phyloP scores from a whole-genome alignment of 495 filamentous ascomycete species.

The Usnea hakonensis region DNA sequence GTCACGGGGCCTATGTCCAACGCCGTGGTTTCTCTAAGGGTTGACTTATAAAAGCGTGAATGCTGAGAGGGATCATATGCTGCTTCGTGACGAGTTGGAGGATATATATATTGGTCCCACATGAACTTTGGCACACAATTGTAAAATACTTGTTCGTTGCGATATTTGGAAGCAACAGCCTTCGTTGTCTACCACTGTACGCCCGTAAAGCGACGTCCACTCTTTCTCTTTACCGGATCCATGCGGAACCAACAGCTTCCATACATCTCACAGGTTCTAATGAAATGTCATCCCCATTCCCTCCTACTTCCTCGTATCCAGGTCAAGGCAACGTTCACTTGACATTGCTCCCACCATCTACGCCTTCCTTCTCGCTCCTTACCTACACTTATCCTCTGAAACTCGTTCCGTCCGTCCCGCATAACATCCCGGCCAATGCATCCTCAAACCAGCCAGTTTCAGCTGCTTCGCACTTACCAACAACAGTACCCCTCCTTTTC shows the following conservation, averaged over 20 bases:
- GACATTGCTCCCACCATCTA: conserved; percentile 60
- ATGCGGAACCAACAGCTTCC: too few species aligned
- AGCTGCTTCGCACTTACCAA: conserved; percentile 25
- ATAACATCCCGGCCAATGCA: conserved; percentile 30
- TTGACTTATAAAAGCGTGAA: conserved; percentile 37
- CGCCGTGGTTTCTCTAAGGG: conserved; percentile 45
- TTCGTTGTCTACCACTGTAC: too few species aligned
- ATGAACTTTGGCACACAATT: too few species aligned
- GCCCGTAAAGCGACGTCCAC: too few species aligned
- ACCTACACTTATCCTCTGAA: conserved; percentile 93
- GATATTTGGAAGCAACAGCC: too few species aligned
- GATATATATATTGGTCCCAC: background rate
- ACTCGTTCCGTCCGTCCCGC: conserved; percentile 58
- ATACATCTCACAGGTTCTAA: background rate
- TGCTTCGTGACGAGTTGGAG: background rate
- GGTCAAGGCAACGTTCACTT: conserved; percentile 74
- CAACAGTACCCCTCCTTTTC: conserved; percentile 54
- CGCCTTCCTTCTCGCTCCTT: conserved; percentile 63
- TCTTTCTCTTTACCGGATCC: too few species aligned
- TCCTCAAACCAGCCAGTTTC: background rate
- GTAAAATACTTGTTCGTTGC: too few species aligned
- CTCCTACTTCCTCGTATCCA: conserved; percentile 58
- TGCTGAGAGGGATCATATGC: background rate
- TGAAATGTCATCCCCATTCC: conserved; percentile 49
- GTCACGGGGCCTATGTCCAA: conserved; percentile 50